Evolutionary conservation across 31 red algal species (phyloP).

Genomic region (Endocladia muricata): DNA sequence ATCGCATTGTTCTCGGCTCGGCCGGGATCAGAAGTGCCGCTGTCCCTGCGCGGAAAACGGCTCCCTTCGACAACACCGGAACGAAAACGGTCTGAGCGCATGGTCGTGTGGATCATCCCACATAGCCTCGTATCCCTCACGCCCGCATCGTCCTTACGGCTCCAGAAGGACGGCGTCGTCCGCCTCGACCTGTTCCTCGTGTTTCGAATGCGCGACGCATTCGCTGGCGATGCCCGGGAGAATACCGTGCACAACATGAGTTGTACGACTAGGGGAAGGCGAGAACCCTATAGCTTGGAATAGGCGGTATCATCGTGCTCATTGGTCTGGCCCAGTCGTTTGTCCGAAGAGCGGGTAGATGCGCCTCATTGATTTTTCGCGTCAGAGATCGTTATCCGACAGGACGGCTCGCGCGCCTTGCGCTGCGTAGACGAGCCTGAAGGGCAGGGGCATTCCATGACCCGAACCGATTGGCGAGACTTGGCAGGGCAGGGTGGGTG

Average conservation of each 20-base stretch:
- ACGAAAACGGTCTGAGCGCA: slow-evolving; percentile 3
- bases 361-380: no score
- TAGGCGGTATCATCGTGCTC: slow-evolving; percentile 4
- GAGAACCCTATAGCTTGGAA: slow-evolving; percentile 4
- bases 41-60: no score
- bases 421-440: no score
- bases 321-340: no score
- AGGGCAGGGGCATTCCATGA: no score
- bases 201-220: slow-evolving; percentile 3
- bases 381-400: no score
- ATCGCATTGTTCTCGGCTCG: no score
- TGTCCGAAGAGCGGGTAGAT: no score
- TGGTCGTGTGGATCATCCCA: slow-evolving; percentile 3
- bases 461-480: no score
- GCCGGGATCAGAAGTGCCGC: no score
- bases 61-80: slow-evolving; percentile 3
- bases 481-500: no score
- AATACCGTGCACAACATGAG: slow-evolving; percentile 4
- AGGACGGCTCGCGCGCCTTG: no score
- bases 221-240: slow-evolving; percentile 1
- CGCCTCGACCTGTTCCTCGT: slow-evolving; percentile 3
- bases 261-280: slow-evolving; percentile 3
- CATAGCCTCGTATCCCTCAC: slow-evolving; percentile 1
- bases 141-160: slow-evolving; percentile 2
- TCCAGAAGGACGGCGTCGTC: slow-evolving; percentile 3